Evolutionary conservation across 176 grass and related monocot species (phyloP), one percentile per base, ranked within the genome.

Genomic region (Aegilops sharonensis): DNA sequence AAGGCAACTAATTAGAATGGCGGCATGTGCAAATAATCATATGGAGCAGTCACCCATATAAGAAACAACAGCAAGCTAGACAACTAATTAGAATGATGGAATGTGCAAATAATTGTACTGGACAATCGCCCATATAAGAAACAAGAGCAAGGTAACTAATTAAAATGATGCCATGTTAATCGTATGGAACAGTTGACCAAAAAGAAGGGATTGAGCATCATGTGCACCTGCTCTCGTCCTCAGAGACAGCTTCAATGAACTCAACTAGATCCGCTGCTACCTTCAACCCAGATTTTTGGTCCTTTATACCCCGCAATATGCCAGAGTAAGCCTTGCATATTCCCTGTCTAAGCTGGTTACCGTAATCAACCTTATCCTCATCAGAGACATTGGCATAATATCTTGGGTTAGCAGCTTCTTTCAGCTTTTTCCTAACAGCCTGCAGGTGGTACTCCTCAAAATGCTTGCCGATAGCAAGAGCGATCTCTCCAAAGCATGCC

Each of bases 261-360:
- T 87, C 84, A 31, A 97, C 60, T 27, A 97, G 91, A 90, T 82
- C 83, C 27, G 35, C 70, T 69, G 90, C 95, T n/a, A 94, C 68
- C 92, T 94, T 89, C 65, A 97, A 73, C 59, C 87, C 89, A 72
- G 95, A 89, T 75, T 94, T 94, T 61, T 82, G 45, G 60, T 86
- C 90, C 82, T 97, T 97, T 68, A 94, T 93, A n/a, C 92, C 95
- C 85, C 91, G 95, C 52, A 97, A 87, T 81, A 97, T 97, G 65
- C 95, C 92, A 69, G 92, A 93, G 78, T 94, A 97, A 18, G 95
- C 95, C 89, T 97, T 92, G 68, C 94, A 94, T 70, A 97, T 97
- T 35, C 95, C 95, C 18, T 91, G 82, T 67, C 87, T 88, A 18
- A 97, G 84, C 79, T 97, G 92, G 80, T 93, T 94, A 45, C 92